These are phyloP conservation scores for Trichophyton verrucosum DNA, from an alignment of 2,329 filamentous ascomycete species.

Conservation along the genomic window DNA sequence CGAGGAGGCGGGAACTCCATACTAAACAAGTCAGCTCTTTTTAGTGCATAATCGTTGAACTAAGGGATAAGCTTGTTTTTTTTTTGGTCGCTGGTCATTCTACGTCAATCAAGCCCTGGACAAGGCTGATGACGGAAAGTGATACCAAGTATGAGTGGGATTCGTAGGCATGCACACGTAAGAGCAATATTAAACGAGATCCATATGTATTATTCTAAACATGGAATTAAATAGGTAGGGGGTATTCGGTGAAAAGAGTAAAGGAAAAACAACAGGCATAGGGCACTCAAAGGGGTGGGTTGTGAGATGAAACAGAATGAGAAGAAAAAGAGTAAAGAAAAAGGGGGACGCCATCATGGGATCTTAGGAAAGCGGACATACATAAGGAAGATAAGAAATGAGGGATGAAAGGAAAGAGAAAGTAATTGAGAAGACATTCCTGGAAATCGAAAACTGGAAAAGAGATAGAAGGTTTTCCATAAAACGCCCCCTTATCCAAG, in stretches of 20 bases:
- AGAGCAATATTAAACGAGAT: not conserved
- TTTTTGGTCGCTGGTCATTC: no score
- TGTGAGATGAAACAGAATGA: no score
- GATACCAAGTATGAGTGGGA: no score
- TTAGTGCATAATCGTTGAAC: no score
- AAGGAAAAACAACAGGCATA: not conserved
- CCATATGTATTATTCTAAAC: not conserved
- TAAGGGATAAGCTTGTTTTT: no score
- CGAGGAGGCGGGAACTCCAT: no score
- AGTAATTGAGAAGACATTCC: not conserved
- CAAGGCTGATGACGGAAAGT: no score
- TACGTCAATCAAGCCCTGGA: no score
- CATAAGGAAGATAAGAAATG: not conserved
- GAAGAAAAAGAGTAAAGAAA: no score
- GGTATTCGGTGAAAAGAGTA: not conserved
- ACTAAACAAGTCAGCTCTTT: no score
- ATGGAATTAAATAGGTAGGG: not conserved
- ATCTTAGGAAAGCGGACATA: not conserved
- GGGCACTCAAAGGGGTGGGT: not conserved
- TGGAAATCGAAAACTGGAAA: not conserved
- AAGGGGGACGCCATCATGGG: no score
- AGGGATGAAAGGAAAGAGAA: not conserved
- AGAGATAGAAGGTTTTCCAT: not conserved
- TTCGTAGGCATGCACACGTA: no score
- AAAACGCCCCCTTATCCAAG: not conserved